phyloP scores from a whole-genome alignment of 257 asterid species.

The Solanum sitiens region DNA sequence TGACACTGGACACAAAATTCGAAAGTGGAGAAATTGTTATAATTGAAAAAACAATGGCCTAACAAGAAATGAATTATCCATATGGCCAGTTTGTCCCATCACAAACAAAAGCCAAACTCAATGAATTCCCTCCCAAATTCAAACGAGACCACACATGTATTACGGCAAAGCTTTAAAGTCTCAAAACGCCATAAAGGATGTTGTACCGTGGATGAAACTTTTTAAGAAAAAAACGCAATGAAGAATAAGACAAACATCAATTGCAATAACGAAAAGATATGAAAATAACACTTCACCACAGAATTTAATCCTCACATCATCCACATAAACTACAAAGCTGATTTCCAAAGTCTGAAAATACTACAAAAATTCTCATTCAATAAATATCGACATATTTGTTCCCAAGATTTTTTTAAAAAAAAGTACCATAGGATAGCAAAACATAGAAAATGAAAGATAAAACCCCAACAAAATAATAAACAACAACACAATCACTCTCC shows the following conservation, averaged over 20 bases:
- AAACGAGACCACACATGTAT: neutral
- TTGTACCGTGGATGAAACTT: too few relatives aligned
- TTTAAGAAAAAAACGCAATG: neutral
- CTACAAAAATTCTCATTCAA: conserved; percentile 1
- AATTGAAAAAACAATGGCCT: neutral
- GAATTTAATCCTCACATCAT: neutral
- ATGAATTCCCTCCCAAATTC: neutral
- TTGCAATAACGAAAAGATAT: neutral
- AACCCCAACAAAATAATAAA: neutral
- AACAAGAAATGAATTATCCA: neutral
- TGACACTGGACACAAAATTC: neutral
- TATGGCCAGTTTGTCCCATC: neutral
- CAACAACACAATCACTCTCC: neutral
- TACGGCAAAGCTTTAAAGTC: too few relatives aligned
- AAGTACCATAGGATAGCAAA: neutral
- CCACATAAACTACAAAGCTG: neutral
- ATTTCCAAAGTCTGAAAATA: neutral
- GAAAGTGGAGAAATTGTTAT: neutral
- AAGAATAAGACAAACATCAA: neutral
- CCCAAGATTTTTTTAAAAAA: neutral
- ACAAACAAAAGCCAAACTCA: neutral
- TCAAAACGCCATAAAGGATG: neutral
- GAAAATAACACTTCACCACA: neutral
- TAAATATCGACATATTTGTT: neutral
- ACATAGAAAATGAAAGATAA: neutral